Evolutionary conservation across 2,329 filamentous ascomycete species (phyloP).

Genomic region (Xylariomycetidae sp.): DNA sequence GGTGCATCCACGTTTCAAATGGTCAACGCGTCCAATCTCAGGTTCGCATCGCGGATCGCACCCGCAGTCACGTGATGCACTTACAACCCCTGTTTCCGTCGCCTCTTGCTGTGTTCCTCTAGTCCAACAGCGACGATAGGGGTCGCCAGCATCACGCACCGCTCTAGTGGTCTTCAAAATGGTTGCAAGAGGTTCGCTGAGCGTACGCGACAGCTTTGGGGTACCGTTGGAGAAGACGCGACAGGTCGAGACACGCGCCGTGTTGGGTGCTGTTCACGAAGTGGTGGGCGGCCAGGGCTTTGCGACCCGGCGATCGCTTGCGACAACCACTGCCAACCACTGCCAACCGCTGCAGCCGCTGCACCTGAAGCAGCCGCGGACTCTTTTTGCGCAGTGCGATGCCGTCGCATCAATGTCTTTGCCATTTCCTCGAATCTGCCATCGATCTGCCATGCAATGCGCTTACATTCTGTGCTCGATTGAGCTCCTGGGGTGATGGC

Average conservation of each 20-base stretch:
- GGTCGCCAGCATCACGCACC: too few species aligned
- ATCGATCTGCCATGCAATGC: too few species aligned
- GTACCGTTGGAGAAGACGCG: too few species aligned
- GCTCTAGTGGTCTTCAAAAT: slow-evolving; percentile 3
- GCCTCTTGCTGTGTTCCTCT: neutral
- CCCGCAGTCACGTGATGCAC: slow-evolving; percentile 22
- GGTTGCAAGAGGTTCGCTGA: neutral
- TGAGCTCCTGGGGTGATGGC: too few species aligned
- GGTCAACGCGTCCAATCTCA: slow-evolving; percentile 12
- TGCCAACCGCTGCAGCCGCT: neutral
- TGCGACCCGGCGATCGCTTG: neutral
- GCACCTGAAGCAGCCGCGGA: too few species aligned
- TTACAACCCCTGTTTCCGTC: slow-evolving; percentile 2
- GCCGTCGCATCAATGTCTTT: too few species aligned
- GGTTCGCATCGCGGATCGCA: slow-evolving; percentile 15
- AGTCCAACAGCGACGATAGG: neutral
- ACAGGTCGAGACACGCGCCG: too few species aligned
- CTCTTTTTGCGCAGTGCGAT: too few species aligned
- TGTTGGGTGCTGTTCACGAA: neutral
- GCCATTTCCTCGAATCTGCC: too few species aligned
- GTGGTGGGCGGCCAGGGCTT: neutral
- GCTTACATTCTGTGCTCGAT: too few species aligned
- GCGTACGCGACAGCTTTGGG: slow-evolving; percentile 14
- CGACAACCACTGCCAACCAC: neutral
- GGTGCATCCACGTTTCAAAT: too few species aligned